Evolutionary conservation across 345 rosid species (phyloP).

Genomic region (Aethionema arabicum): DNA sequence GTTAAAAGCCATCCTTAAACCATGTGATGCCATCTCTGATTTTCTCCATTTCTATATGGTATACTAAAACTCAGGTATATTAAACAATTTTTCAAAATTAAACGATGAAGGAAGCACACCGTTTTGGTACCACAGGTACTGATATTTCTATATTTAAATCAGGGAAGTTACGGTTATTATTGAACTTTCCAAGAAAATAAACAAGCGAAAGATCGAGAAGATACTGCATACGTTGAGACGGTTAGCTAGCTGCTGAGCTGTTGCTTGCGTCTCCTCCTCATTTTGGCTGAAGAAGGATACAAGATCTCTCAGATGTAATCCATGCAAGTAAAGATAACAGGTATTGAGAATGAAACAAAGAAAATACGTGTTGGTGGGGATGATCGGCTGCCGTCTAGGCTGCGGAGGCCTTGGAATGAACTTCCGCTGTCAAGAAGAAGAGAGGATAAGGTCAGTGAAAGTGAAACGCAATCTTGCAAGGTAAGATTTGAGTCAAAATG

Average conservation of each 20-base stretch:
- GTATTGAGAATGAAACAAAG: background rate
- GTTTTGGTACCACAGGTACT: constrained; percentile 17
- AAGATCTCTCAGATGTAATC: background rate
- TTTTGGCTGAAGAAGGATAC: constrained; percentile 20
- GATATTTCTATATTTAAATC: background rate
- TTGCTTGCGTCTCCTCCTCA: constrained; percentile 28
- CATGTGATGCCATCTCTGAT: background rate
- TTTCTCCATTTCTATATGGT: background rate
- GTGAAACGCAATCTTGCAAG: constrained; percentile 18
- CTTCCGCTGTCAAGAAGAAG: constrained; percentile 29
- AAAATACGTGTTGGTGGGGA: constrained; percentile 7
- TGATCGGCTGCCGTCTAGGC: constrained; percentile 22
- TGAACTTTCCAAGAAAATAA: background rate
- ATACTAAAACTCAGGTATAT: background rate
- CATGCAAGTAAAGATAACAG: background rate
- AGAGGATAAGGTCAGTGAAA: constrained; percentile 25
- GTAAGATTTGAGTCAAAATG: constrained; percentile 9
- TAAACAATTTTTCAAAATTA: background rate
- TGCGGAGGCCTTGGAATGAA: constrained; percentile 24
- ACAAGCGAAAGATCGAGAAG: constrained; percentile 3
- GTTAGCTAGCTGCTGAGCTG: constrained; percentile 23
- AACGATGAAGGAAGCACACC: constrained; percentile 25
- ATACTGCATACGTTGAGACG: constrained; percentile 29
- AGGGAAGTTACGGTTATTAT: constrained; percentile 6
- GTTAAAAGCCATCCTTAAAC: background rate